Evolutionary conservation across 139 green algal species (phyloP).

Genomic region (Desmodesmus armatus): DNA sequence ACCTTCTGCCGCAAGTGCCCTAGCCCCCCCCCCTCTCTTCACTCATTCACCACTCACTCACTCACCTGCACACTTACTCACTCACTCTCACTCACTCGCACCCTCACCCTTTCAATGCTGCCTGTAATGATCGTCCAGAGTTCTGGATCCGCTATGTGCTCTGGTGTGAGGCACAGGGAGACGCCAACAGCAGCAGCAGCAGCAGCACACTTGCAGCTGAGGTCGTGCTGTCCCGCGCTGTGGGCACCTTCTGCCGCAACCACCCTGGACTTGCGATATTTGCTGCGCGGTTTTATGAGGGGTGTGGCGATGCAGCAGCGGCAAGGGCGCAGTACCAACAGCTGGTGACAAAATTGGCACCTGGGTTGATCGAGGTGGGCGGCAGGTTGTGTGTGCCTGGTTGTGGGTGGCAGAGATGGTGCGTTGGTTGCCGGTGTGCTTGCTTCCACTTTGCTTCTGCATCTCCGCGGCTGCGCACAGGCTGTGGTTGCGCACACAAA

Average conservation of each 20-base stretch:
- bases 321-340: slow-evolving; percentile 58
- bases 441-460: background rate
- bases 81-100: no score
- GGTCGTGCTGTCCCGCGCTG: slow-evolving; percentile 65
- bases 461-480: background rate
- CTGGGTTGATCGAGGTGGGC: slow-evolving; percentile 63
- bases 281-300: slow-evolving; percentile 78
- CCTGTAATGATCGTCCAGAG: slow-evolving; percentile 73
- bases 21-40: no score
- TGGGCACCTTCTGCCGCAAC: slow-evolving; percentile 73
- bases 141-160: slow-evolving; percentile 87
- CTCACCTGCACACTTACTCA: no score
- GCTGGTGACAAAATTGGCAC: slow-evolving; percentile 61
- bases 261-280: slow-evolving; percentile 75
- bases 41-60: no score
- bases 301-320: slow-evolving; percentile 59
- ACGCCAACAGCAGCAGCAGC: slow-evolving; percentile 41
- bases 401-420: background rate
- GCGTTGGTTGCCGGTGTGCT: background rate
- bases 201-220: slow-evolving; percentile 25
- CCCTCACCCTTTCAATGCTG: no score
- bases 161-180: slow-evolving; percentile 74
- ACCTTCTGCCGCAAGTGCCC: slow-evolving; percentile 76
- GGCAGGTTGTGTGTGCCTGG: background rate
- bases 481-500: background rate